phyloP scores from a whole-genome alignment of 2,329 filamentous ascomycete species.

The Exophiala xenobiotica region DNA sequence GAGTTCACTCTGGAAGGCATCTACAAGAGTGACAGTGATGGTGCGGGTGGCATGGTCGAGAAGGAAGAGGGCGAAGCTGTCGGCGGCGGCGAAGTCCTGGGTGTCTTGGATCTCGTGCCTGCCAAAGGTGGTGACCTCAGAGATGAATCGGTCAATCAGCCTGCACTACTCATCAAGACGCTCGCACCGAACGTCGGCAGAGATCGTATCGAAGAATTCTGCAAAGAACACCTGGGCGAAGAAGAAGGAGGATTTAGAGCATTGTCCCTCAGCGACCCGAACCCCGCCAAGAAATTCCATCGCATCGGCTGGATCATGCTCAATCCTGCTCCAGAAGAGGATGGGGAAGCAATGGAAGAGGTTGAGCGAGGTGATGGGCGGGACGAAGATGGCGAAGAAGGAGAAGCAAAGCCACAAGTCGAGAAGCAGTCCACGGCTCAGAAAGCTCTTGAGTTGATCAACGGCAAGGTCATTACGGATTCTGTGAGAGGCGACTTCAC shows the following conservation, averaged over 20 bases:
- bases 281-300: conserved; percentile 94
- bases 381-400: conserved; percentile 67
- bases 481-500: conserved; percentile 92
- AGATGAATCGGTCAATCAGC: conserved; percentile 83
- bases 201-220: conserved; percentile 88
- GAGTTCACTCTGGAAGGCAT: conserved; percentile 93
- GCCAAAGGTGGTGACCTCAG: conserved; percentile 79
- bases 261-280: conserved; percentile 93
- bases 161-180: conserved; percentile 95
- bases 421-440: conserved; percentile 61
- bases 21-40: conserved; percentile 89
- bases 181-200: conserved; percentile 95
- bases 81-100: conserved; percentile 85
- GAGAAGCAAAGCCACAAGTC: conserved; percentile 47
- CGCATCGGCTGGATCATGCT: conserved; percentile 98
- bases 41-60: conserved; percentile 78
- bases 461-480: conserved; percentile 96
- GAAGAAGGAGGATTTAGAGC: conserved; percentile 91
- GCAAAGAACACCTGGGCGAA: conserved; percentile 89
- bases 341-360: conserved; percentile 46
- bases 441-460: conserved; percentile 88
- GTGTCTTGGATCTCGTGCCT: conserved; percentile 86
- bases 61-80: conserved; percentile 95
- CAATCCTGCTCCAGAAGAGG: conserved; percentile 70
- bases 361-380: conserved; percentile 72